Base-by-base conservation (phyloP, 306 rosid genomes). In the Comarum palustre region DNA sequence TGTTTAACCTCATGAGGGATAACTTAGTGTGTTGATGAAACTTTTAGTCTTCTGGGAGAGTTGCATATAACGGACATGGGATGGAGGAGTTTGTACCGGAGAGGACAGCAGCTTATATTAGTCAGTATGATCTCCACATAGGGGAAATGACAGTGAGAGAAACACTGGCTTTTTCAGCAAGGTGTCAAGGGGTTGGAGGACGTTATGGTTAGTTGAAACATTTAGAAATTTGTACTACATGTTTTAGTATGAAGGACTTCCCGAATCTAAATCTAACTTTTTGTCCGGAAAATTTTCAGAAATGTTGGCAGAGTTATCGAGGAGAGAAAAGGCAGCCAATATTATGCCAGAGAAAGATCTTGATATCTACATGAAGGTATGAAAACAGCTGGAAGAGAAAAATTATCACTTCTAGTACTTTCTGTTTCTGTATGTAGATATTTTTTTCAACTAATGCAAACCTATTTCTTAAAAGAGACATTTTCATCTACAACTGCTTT, bases 71-170 rank as follows among this genome's bases (percentile, higher is more conserved):
- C 5, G 92, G 92, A 4, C 90, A 82, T 61, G 83, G 59, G 57
- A 82, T 90, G 92, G 76, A 82, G 65, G 95, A 91, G 82, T 91
- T 91, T 85, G 89, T 88, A 8, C 88, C 94, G 1, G 89, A 88
- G 69, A 87, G 90, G 80, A 88, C 97, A 43, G 81, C 94, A 27
- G 95, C 97, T 4, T 91, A 91, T 74, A 87, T 88, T 20, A 82
- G 88, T 75, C 97, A 91, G 80, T 42, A 87, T 81, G 97, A 91
- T 85, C 84, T 88, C 75, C 97, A 88, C 52, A 50, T 85, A 29
- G 90, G 89, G 69, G 90, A 87, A 69, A 73, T 91, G 89, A 91
- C 97, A 2, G 97, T 91, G 1, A 81, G 97, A 81, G 95, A 91
- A 85, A 91, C 97, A 45, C 72, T 91, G 82, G 87, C 85, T 39